A percentile compares a stretch with the other conserved stretches of the same genome.
Conservation (phyloP, 164 flowering plant species). For the Sextonia rubra region DNA sequence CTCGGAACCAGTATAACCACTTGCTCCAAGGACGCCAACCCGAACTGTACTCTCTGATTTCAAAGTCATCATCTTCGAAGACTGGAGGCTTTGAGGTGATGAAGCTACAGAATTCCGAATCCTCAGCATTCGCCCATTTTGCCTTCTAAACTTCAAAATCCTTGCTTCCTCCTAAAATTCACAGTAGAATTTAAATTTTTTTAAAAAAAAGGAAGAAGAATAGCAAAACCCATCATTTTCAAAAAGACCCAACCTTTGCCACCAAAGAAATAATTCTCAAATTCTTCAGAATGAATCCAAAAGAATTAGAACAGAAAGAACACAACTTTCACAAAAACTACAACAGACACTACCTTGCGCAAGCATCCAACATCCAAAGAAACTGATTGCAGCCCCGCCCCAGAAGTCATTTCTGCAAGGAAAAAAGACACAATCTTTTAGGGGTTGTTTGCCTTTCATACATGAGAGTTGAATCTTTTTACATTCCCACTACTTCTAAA, state of each 20-base stretch:
- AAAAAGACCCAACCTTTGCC: not conserved
- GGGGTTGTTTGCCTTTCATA: not conserved
- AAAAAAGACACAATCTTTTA: not conserved
- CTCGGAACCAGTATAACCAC: slow-evolving; percentile 98
- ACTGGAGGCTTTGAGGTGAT: slow-evolving; percentile 28
- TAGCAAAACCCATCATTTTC: not conserved
- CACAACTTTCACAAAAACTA: not conserved
- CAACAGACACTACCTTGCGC: slow-evolving; percentile 26
- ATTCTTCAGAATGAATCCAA: not conserved
- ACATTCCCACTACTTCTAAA: too few relatives aligned
- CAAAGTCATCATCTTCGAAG: slow-evolving; percentile 15
- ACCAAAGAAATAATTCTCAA: too few relatives aligned
- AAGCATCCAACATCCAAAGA: slow-evolving; percentile 24
- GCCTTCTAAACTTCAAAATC: slow-evolving; percentile 2
- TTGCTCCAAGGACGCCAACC: slow-evolving; percentile 92
- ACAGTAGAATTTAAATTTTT: not conserved
- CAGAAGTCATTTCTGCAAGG: slow-evolving; percentile 30
- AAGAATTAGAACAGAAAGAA: not conserved
- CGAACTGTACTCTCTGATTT: slow-evolving; percentile 45
- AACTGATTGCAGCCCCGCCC: slow-evolving; percentile 24
- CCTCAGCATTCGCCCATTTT: slow-evolving; percentile 19
- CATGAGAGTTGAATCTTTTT: too few relatives aligned
- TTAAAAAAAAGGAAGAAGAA: not conserved
- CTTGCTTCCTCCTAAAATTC: not conserved
- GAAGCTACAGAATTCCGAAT: slow-evolving; percentile 38